Conservation (phyloP, 2,329 filamentous ascomycete species). For the Trichoderma sp. region DNA sequence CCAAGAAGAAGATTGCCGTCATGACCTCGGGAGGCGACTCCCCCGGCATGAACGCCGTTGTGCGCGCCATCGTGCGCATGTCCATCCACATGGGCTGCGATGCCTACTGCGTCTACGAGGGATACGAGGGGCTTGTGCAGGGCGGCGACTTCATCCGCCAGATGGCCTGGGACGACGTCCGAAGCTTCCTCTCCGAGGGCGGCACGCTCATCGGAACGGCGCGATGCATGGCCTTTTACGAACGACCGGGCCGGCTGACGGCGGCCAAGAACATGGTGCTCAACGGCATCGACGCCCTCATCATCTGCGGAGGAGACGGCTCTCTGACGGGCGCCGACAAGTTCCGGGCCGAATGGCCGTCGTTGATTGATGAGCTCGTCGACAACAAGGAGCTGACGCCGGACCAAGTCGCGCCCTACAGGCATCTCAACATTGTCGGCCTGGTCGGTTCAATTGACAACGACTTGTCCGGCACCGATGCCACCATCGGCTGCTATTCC, state of each 20-base stretch:
- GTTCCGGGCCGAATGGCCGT: conserved; percentile 91
- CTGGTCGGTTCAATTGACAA: conserved; percentile 98
- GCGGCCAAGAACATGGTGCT: conserved; percentile 94
- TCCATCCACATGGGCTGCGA: conserved; percentile 82
- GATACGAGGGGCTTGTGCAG: conserved; percentile 91
- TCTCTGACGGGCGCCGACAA: conserved; percentile 93
- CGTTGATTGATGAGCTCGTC: conserved; percentile 83
- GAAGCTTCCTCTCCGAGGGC: conserved; percentile 90
- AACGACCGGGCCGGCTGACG: conserved; percentile 77
- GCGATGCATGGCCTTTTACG: conserved; percentile 87
- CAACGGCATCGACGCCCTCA: conserved; percentile 89
- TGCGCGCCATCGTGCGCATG: conserved; percentile 89
- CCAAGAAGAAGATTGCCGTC: conserved; percentile 74
- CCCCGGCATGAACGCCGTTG: conserved; percentile 91
- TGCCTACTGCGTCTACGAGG: conserved; percentile 82
- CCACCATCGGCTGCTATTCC: conserved; percentile 95
- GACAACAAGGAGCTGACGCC: conserved; percentile 68
- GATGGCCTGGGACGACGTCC: conserved; percentile 91
- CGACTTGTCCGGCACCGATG: conserved; percentile 94
- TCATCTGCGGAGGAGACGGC: conserved; percentile 96
- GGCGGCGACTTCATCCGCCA: conserved; percentile 85
- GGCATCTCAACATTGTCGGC: conserved; percentile 92
- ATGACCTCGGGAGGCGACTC: conserved; percentile 96
- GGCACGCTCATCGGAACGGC: conserved; percentile 96
- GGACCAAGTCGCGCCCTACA: conserved; percentile 74